Evolutionary conservation across 768 basidiomycete species (phyloP).

Genomic region (Punctularia strigosozonata): DNA sequence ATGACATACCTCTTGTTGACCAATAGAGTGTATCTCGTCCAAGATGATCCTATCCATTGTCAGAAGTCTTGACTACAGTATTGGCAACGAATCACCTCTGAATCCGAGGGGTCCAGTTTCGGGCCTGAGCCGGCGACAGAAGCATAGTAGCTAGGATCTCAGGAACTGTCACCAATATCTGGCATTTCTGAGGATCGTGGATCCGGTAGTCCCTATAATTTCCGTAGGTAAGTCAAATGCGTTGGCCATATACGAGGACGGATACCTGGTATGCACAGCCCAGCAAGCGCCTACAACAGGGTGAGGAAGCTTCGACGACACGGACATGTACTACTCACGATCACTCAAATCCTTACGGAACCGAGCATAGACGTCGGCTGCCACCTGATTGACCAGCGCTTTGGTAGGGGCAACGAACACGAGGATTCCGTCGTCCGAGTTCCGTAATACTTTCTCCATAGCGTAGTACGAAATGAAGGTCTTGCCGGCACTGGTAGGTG

Average conservation of each 20-base stretch:
- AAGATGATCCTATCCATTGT: conserved; percentile 42
- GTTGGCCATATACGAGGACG: too few species aligned
- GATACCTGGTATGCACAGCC: conserved; percentile 59
- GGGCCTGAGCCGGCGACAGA: conserved; percentile 52
- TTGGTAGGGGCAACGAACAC: conserved; percentile 72
- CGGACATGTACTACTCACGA: conserved; percentile 21
- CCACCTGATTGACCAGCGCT: conserved; percentile 59
- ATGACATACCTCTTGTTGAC: conserved; percentile 61
- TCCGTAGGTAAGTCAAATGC: too few species aligned
- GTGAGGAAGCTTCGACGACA: neutral
- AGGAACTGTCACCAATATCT: conserved; percentile 66
- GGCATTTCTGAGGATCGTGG: conserved; percentile 53
- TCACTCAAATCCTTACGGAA: conserved; percentile 44
- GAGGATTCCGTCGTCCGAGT: conserved; percentile 53
- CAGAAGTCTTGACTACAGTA: neutral
- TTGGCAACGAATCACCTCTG: conserved; percentile 31
- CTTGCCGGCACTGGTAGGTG: conserved; percentile 64
- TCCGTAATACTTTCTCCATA: conserved; percentile 55
- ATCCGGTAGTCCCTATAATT: conserved; percentile 50
- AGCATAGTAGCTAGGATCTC: conserved; percentile 61
- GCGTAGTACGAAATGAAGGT: conserved; percentile 73
- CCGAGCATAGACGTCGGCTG: conserved; percentile 63
- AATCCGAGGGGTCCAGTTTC: conserved; percentile 48
- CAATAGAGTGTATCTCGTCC: conserved; percentile 59
- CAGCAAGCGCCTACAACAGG: conserved; percentile 37